These are phyloP conservation scores for Apophysomyces elegans DNA, from an alignment of 371 early-diverging fungal species.

Conservation along the genomic window DNA sequence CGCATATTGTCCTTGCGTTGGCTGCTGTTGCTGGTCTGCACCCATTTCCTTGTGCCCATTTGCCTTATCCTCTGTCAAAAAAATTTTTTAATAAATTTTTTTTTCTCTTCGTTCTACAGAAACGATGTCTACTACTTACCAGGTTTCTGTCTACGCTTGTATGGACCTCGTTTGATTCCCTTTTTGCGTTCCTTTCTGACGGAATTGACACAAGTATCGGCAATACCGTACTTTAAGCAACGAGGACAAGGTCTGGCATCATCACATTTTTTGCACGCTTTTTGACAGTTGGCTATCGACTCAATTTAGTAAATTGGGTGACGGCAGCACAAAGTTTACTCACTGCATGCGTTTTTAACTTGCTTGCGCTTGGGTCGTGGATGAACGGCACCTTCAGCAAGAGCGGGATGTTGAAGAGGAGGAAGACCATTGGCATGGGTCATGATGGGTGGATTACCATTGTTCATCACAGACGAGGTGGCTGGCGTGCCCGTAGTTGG, in stretches of 20 bases:
- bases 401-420: conserved; percentile 13
- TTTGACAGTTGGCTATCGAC: conserved; percentile 82
- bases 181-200: conserved; percentile 84
- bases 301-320: background rate
- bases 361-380: conserved; percentile 43
- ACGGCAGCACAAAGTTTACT: conserved; percentile 21
- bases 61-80: conserved; percentile 8
- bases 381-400: conserved; percentile 1
- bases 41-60: conserved; percentile 6
- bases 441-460: conserved; percentile 11
- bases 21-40: conserved; percentile 9
- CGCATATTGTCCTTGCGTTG: conserved; percentile 3
- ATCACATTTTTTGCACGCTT: conserved; percentile 94
- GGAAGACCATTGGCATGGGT: conserved; percentile 12
- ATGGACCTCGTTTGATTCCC: conserved; percentile 86
- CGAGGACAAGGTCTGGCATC: conserved; percentile 87
- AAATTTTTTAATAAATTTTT: conserved; percentile 7
- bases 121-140: conserved; percentile 8
- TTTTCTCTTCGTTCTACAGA: background rate
- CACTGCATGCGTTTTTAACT: conserved; percentile 58
- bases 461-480: conserved; percentile 11
- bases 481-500: conserved; percentile 3
- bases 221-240: conserved; percentile 77
- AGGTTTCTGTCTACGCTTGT: conserved; percentile 62
- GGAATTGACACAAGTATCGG: conserved; percentile 79